These are phyloP conservation scores for Paspalum notatum DNA, from an alignment of 176 grass and related monocot genomes.

Conservation along the genomic window DNA sequence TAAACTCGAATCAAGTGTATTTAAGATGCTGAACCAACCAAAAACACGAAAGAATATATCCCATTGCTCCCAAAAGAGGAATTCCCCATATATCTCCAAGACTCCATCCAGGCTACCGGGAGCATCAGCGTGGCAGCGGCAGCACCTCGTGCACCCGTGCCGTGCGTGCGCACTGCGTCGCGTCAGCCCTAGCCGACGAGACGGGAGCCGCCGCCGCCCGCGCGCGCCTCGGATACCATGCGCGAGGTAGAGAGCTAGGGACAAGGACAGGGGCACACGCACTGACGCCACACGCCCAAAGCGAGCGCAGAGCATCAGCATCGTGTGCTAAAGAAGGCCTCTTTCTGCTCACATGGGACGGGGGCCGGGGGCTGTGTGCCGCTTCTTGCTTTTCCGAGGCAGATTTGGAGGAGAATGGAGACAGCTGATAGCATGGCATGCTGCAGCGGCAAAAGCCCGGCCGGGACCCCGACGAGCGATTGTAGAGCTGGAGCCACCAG, in stretches of 20 bases:
- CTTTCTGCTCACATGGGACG: slow-evolving; percentile 58
- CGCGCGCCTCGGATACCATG: slow-evolving; percentile 61
- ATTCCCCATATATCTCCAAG: not conserved
- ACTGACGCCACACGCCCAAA: slow-evolving; percentile 47
- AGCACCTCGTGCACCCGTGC: not conserved
- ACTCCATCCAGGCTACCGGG: slow-evolving; percentile 2
- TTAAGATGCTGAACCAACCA: not conserved
- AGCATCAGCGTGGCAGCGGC: not conserved
- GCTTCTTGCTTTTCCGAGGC: slow-evolving; percentile 33
- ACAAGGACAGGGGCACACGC: slow-evolving; percentile 31
- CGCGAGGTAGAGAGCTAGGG: slow-evolving; percentile 35
- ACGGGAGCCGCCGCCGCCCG: not conserved
- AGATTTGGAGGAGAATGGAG: slow-evolving; percentile 46
- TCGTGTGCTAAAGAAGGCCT: slow-evolving; percentile 61
- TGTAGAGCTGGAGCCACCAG: slow-evolving; percentile 37
- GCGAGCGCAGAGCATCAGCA: slow-evolving; percentile 55
- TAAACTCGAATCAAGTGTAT: not conserved
- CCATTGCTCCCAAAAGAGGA: not conserved
- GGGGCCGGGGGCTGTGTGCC: slow-evolving; percentile 10
- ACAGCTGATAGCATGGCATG: no score
- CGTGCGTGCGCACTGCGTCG: not conserved
- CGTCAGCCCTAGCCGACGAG: slow-evolving; percentile 31
- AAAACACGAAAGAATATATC: not conserved
- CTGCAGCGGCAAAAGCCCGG: slow-evolving; percentile 17
- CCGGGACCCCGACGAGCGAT: slow-evolving; percentile 23